Evolutionary conservation across 345 rosid species (phyloP), one percentile per base, ranked within the genome.

Genomic region (Linum lewisii): DNA sequence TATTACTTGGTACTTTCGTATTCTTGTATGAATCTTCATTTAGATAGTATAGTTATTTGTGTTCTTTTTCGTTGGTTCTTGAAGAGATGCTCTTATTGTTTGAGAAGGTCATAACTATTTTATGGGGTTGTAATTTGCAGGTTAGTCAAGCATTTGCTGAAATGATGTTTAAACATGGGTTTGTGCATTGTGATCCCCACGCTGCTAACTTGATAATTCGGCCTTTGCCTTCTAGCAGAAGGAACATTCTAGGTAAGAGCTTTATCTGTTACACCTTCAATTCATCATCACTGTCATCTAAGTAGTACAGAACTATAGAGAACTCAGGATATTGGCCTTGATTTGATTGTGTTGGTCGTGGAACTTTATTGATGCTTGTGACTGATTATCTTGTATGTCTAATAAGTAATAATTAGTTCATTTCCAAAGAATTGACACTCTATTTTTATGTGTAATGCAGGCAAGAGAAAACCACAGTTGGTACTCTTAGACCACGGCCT

Each of bases 141-240:
- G 89, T 88, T 55, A 88, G 85, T 79, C 86, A 81, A 67, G 72
- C 82, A 52, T 92, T 92, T 79, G 90, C 95, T 54, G 96, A 92
- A 73, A 92, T 92, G 98, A 92, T 86, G 80, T 92, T 88, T 70
- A 92, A 79, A 72, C 96, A 92, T 69, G 98, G 96, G 16, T 92
- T 92, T 70, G 95, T 88, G 71, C 98, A 92, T 63, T 92, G 98
- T 73, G 98, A 92, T 34, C 98, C 98, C n/a, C 98, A 92, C 69
- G 96, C 95, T 61, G 95, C 98, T 54, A 92, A 92, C 73, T 67
- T 92, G 80, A 76, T 92, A 11, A 80, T 92, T 69, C 91, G 96
- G 55, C 86, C 92, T 58, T 59, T 82, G 67, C 94, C 96, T 71
- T 80, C 77, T 56, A 76, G 83, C 21, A 78, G 70, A 73, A 62